phyloP scores from a whole-genome alignment of 441 rosid species.

The Croton laevigatus region DNA sequence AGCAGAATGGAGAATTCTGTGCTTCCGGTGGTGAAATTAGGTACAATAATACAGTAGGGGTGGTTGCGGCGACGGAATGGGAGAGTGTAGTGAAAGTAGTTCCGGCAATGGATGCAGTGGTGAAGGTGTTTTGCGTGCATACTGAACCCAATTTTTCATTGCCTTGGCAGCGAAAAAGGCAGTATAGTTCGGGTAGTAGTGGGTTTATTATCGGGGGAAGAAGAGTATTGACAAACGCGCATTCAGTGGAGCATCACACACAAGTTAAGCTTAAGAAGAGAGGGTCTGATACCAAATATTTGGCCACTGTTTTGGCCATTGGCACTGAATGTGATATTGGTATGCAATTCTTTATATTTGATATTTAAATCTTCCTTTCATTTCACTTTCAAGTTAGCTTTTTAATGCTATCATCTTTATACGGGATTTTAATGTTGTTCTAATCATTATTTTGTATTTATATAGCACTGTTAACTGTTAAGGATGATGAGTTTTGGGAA shows the following conservation, averaged over 20 bases:
- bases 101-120: constrained; percentile 86
- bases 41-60: constrained; percentile 15
- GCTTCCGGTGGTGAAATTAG: constrained; percentile 20
- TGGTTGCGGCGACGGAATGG: constrained; percentile 24
- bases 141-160: constrained; percentile 87
- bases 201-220: constrained; percentile 72
- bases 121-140: constrained; percentile 88
- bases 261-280: constrained; percentile 89
- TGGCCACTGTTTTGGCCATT: constrained; percentile 78
- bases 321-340: constrained; percentile 96
- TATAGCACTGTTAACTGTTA: constrained; percentile 82
- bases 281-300: constrained; percentile 81
- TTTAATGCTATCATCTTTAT: not conserved
- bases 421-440: not conserved
- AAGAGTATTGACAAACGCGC: constrained; percentile 84
- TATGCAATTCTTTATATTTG: constrained; percentile 18
- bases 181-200: constrained; percentile 83
- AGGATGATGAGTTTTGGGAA: constrained; percentile 92
- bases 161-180: constrained; percentile 87
- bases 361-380: not conserved
- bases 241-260: constrained; percentile 83
- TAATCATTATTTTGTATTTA: not conserved
- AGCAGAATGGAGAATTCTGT: constrained; percentile 22
- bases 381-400: not conserved
- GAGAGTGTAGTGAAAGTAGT: constrained; percentile 41